phyloP scores from a whole-genome alignment of 2,329 filamentous ascomycete species.

The Fusarium burgessii region DNA sequence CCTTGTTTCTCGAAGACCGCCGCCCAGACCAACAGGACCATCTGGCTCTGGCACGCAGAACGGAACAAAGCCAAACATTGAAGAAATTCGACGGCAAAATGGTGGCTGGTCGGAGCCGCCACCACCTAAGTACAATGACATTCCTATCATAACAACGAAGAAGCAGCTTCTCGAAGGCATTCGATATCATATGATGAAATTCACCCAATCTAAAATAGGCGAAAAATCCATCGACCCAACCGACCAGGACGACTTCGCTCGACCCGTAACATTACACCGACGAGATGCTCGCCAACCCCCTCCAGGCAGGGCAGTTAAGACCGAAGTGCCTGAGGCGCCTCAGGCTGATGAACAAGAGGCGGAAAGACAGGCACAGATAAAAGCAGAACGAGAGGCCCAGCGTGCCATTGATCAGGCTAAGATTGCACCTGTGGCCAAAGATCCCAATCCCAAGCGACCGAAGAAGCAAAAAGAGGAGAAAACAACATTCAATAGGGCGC shows the following conservation, averaged over 20 bases:
- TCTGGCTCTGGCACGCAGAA: conserved; percentile 42
- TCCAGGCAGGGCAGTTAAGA: conserved; percentile 72
- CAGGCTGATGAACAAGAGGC: conserved; percentile 68
- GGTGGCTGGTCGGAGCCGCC: conserved; percentile 70
- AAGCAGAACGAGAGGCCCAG: conserved; percentile 86
- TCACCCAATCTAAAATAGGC: conserved; percentile 69
- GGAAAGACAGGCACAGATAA: conserved; percentile 74
- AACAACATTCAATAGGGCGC: conserved; percentile 86
- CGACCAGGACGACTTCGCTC: conserved; percentile 82
- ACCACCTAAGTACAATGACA: conserved; percentile 62
- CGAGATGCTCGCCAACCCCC: conserved; percentile 82
- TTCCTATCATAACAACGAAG: conserved; percentile 85
- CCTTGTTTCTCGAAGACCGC: conserved; percentile 67
- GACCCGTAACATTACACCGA: conserved; percentile 89
- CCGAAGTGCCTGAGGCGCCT: conserved; percentile 61
- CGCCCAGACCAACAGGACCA: conserved; percentile 42
- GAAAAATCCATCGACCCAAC: conserved; percentile 75
- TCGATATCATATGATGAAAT: conserved; percentile 88
- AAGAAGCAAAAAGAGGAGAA: conserved; percentile 84
- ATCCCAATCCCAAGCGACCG: conserved; percentile 61
- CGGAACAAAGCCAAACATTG: conserved; percentile 52
- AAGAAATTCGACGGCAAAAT: conserved; percentile 59
- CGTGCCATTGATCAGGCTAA: conserved; percentile 89
- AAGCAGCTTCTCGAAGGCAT: conserved; percentile 81
- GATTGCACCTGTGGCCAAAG: conserved; percentile 85